Evolutionary conservation across 2,329 filamentous ascomycete species (phyloP).

Genomic region (Eurotiales sp.): DNA sequence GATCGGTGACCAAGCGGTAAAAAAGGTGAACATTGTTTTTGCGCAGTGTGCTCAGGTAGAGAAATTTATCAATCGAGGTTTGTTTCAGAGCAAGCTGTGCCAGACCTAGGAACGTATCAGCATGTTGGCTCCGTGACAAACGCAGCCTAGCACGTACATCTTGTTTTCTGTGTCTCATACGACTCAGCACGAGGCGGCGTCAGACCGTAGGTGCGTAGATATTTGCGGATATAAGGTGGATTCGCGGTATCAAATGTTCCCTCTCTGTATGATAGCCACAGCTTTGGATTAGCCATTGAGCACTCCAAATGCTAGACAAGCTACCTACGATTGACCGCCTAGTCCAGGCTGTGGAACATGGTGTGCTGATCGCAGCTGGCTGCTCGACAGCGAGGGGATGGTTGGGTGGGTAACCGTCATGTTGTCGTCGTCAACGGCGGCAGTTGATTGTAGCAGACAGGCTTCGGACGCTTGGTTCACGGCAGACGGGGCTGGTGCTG

Average conservation of each 20-base stretch:
- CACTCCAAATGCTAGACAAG: too few relatives aligned
- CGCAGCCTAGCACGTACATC: too few relatives aligned
- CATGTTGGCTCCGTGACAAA: neutral
- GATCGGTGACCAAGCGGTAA: conserved; percentile 48
- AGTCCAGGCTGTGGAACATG: conserved; percentile 8
- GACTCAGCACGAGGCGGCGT: conserved; percentile 48
- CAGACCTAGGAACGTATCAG: conserved; percentile 29
- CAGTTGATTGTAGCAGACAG: conserved; percentile 4
- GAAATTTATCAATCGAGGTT: conserved; percentile 48
- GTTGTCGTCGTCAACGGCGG: conserved; percentile 7
- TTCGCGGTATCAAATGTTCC: conserved; percentile 49
- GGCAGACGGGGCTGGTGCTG: conserved; percentile 13
- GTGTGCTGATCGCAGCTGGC: conserved; percentile 13
- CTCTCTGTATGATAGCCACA: conserved; percentile 32
- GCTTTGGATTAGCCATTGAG: conserved; percentile 1
- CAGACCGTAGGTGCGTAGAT: conserved; percentile 49
- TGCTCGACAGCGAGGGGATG: conserved; percentile 2
- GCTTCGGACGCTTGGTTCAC: conserved; percentile 13
- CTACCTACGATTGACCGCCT: conserved; percentile 12
- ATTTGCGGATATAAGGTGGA: conserved; percentile 48
- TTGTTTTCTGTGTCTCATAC: conserved; percentile 48
- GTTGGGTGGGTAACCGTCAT: conserved; percentile 1
- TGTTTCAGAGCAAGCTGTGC: conserved; percentile 46
- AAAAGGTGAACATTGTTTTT: conserved; percentile 53
- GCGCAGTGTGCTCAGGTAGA: conserved; percentile 48